These are phyloP conservation scores for Chaetomium olivaceum DNA, from an alignment of 2,329 filamentous ascomycete genomes.

Conservation along the genomic window DNA sequence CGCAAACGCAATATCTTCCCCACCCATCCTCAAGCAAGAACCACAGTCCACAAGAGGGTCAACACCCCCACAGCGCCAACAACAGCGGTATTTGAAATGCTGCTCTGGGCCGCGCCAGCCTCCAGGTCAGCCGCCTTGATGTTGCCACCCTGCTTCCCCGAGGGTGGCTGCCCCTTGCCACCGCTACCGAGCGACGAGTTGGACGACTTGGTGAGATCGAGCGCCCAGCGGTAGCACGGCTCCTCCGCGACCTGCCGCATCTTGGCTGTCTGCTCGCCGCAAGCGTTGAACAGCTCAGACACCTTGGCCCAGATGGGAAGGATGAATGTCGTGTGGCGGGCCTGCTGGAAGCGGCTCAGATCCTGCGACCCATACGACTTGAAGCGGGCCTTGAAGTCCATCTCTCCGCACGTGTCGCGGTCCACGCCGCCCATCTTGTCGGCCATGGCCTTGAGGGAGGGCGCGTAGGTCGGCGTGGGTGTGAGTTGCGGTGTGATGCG, in stretches of 20 bases:
- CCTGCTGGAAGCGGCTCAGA: conserved; percentile 8
- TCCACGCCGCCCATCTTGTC: conserved; percentile 18
- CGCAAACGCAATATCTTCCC: not conserved
- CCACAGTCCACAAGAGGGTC: not conserved
- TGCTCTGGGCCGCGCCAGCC: not conserved
- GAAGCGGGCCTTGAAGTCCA: conserved; percentile 12
- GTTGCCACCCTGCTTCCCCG: not conserved
- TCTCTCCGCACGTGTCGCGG: conserved; percentile 16
- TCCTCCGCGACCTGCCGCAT: not conserved
- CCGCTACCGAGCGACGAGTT: not conserved
- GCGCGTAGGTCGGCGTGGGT: conserved; percentile 15
- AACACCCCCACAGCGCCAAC: conserved; percentile 2
- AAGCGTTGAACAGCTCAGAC: conserved; percentile 14
- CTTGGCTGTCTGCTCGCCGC: conserved; percentile 8
- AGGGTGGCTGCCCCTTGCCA: not conserved
- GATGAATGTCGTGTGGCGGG: conserved; percentile 14
- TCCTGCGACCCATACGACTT: not conserved
- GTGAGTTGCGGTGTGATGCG: conserved; percentile 19
- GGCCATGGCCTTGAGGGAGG: conserved; percentile 9
- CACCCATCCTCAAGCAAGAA: conserved; percentile 1
- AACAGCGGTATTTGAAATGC: not conserved
- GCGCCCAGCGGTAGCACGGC: conserved; percentile 19
- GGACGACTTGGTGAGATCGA: conserved; percentile 12
- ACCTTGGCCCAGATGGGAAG: conserved; percentile 18
- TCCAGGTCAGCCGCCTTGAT: not conserved